Base-by-base conservation (phyloP, 768 basidiomycete species). In the Auriscalpium microsporum region DNA sequence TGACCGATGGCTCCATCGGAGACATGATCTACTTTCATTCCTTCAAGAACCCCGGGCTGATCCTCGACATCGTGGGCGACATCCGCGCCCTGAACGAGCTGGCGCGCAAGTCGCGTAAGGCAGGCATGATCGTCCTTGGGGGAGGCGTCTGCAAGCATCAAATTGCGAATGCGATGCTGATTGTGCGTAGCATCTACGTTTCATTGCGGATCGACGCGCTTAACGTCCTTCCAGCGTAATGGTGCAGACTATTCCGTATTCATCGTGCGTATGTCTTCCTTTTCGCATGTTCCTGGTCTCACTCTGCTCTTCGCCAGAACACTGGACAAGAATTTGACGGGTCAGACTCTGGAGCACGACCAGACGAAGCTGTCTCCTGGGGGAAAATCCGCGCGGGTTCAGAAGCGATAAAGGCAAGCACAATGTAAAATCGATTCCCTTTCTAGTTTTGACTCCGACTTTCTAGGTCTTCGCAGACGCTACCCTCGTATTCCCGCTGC, bases 1-100 rank as follows among this genome's bases (percentile, higher is more conserved):
- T 99, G 48, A 99, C 96, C 28, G 96, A 99, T 65, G 96, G 96
- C 10, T 98, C 96, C 0, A 79, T 99, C 55, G 96, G 96, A 55
- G 96, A 99, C 69, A 97, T 98, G 94, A 86, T 98, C 40, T 99
- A 97, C 72, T 98, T 98, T 68, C 96, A 98, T 72, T 94, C 94
- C 11, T 99, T 94, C 78, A 80, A 82, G 58, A 81, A 80, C 45
- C 90, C 90, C 1, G 88, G 87, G 10, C 78, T 99, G 50, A 73
- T 89, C 19, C 74, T 99, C 57, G 96, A 99, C 67, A 96, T 99
- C 59, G 94, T 98, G 11, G 80, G 83, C 61, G 96, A 99, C 67
- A 97, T 99, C 54, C 84, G 94, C 19, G 76, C 80, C 40, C 73
- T 99, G 37, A 99, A 99, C 71, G 94, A 98, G 69, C 72, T 90